Evolutionary conservation across 1,284 basidiomycete genomes (phyloP), one percentile per base, ranked within the genome.

Genomic region (Moesziomyces sp.): DNA sequence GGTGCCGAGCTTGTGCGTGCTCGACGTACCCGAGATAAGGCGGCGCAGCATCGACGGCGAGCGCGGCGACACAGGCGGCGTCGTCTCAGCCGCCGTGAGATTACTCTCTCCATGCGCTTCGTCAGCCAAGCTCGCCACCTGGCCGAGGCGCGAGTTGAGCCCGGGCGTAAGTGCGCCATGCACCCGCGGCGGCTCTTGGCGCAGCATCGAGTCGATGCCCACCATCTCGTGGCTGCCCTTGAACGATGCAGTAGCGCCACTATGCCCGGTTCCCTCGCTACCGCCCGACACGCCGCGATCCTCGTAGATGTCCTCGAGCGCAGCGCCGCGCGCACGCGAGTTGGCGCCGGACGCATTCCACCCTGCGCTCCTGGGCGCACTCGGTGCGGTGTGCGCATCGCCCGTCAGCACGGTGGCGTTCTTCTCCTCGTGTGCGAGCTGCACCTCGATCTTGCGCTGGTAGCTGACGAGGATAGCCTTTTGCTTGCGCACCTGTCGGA

Each of bases 401-500:
- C 6, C 28, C 5, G 54, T 60, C 44, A 64, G 42, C 7, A 53
- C 51, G 42, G 52, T 58, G 34, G 49, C 51, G 26, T 50, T 58
- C 52, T 53, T 58, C n/a, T 61, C 35, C 21, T 63, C 51, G 10
- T 54, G 49, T 23, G 68, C 62, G 2, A 76, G 42, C 30, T 70
- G 52, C 24, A 54, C 38, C 30, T 65, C 61, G 13, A 60, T 40
- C 54, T 64, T 66, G 35, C 63, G 59, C 40, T 66, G 66, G 19
- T 64, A 58, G 58, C 63, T 70, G 47, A 67, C 18, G 45, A 78
- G 18, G 30, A 66, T 51, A 5, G 48, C 40, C 45, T 60, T 58
- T n/a, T 77, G 74, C 28, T 47, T 47, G n/a, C 38, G 24, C 19
- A 77, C 68, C 54, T 78, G 77, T 10, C 62, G 46, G 16, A 43